Conservation (phyloP, 2,329 filamentous ascomycete species). For the Septoria petroselini region DNA sequence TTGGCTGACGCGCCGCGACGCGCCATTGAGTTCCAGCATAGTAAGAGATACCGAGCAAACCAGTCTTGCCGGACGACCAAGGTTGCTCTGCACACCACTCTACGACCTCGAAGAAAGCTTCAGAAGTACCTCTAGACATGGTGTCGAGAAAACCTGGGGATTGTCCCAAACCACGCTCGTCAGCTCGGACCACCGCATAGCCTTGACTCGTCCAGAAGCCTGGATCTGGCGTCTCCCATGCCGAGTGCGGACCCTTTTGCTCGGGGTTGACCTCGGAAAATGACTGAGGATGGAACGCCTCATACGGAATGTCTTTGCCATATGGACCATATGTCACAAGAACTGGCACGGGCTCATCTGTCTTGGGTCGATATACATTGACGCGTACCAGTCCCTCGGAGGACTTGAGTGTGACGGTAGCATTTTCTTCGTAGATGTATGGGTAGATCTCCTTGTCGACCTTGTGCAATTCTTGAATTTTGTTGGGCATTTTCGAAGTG, state of each 20-base stretch:
- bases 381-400: constrained; percentile 36
- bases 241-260: constrained; percentile 43
- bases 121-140: constrained; percentile 47
- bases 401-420: constrained; percentile 31
- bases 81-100: constrained; percentile 43
- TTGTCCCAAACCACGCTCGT: constrained; percentile 35
- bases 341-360: constrained; percentile 51
- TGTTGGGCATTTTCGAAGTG: constrained; percentile 34
- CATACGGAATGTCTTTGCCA: constrained; percentile 68
- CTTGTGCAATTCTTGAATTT: constrained; percentile 34
- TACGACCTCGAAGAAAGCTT: constrained; percentile 48
- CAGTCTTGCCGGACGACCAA: constrained; percentile 48
- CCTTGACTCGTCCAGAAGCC: constrained; percentile 36
- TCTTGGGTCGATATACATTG: constrained; percentile 39
- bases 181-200: constrained; percentile 39
- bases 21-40: constrained; percentile 45
- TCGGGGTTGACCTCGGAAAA: constrained; percentile 43
- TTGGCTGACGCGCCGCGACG: constrained; percentile 44
- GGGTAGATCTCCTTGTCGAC: constrained; percentile 34
- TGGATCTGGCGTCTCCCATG: constrained; percentile 48
- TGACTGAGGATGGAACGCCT: constrained; percentile 52
- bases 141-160: constrained; percentile 44
- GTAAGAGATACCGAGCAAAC: constrained; percentile 47
- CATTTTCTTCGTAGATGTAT: constrained; percentile 39
- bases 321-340: constrained; percentile 71